A percentile compares a stretch with the other conserved stretches of the same genome.
Conservation (phyloP, 2,329 filamentous ascomycete genomes). For the Tolypocladium pustulatum region DNA sequence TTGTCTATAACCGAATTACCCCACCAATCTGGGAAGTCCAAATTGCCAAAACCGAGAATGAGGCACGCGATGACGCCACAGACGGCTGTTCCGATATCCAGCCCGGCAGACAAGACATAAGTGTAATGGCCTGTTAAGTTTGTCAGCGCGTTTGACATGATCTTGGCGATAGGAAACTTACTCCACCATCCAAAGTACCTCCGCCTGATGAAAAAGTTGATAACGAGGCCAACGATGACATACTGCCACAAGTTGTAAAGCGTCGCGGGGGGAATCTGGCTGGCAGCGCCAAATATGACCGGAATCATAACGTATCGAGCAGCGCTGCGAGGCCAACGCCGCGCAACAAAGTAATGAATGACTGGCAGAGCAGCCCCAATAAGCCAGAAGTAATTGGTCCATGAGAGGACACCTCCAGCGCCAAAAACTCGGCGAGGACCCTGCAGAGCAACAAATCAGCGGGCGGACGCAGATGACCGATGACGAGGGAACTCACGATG, state of each 20-base stretch:
- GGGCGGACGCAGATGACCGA: too few relatives aligned
- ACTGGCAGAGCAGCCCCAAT: conserved; percentile 37
- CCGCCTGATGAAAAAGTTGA: conserved; percentile 41
- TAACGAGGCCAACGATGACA: conserved; percentile 42
- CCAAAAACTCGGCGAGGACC: conserved; percentile 26
- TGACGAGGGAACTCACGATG: conserved; percentile 19
- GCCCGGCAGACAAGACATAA: conserved; percentile 46
- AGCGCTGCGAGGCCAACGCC: conserved; percentile 32
- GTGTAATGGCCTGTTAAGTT: conserved; percentile 31
- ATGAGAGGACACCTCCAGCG: conserved; percentile 29
- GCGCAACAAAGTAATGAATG: conserved; percentile 36
- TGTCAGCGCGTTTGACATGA: not conserved
- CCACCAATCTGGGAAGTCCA: conserved; percentile 39
- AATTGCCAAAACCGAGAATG: conserved; percentile 32
- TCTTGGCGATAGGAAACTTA: conserved; percentile 16
- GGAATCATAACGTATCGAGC: conserved; percentile 41
- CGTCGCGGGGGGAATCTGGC: conserved; percentile 43
- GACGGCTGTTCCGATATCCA: conserved; percentile 47
- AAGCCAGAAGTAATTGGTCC: conserved; percentile 45
- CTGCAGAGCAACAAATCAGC: not conserved
- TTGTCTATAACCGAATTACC: conserved; percentile 18
- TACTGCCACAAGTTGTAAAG: conserved; percentile 44
- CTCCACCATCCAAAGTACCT: conserved; percentile 45
- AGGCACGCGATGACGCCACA: conserved; percentile 41
- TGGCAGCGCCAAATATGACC: conserved; percentile 39